Evolutionary conservation across 768 basidiomycete genomes (phyloP), one percentile per base, ranked within the genome.

Genomic region (Russula sp.): DNA sequence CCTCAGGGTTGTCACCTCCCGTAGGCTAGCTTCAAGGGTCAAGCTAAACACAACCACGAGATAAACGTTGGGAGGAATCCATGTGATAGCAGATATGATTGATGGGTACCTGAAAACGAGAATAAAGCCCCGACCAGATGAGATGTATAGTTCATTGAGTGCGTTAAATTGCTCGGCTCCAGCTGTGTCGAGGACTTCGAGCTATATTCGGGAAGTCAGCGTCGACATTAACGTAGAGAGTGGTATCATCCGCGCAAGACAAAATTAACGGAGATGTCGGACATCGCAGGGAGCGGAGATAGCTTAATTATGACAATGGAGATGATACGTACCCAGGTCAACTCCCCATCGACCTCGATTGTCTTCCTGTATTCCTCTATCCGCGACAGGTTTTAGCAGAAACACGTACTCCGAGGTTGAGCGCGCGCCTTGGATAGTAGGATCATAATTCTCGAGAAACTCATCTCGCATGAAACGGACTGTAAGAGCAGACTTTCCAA

Each of bases 401-500:
- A 48, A 37, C 47, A 53, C 54, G n/a, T 47, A 42, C 27, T 2
- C 13, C 31, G 13, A 14, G 34, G 6, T 45, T 7, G 31, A 42
- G 47, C 27, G 69, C 75, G 50, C 52, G 87, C 89, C 89, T 82
- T 91, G 89, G 69, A 92, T 91, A 13, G 90, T 91, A 32, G 89
- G 89, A 71, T 92, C 88, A 72, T 91, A 91, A 66, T 81, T 81
- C 69, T 89, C 86, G 35, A 89, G 76, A 72, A 90, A 91, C 49
- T 82, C 78, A 72, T 88, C 83, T 67, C 81, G 80, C 52, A 90
- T 83, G 72, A 87, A 91, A 62, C 89, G 83, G 68, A 90, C 85
- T 71, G 89, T 91, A 39, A 94, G 78, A 13, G 91, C 89, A 31
- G 90, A 92, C 75, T 94, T 94, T 53, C 91, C 91, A 57, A 94